phyloP scores from a whole-genome alignment of 305 asterid genomes.

The Caryopteris hybrid region DNA sequence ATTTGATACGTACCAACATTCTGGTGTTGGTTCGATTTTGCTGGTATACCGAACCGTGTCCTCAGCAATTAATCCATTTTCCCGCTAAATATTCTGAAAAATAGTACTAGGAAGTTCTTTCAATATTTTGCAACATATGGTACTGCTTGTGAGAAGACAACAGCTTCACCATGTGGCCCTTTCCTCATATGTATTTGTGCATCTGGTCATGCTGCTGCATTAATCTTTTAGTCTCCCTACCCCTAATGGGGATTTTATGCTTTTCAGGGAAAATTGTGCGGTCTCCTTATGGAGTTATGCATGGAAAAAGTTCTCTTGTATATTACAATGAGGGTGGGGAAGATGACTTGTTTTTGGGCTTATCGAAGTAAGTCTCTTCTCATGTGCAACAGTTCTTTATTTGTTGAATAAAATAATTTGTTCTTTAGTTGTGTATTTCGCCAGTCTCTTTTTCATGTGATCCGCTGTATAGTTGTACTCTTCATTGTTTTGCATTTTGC shows the following conservation, averaged over 20 bases:
- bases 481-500: background rate
- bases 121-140: too few species aligned
- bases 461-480: background rate
- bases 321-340: constrained; percentile 82
- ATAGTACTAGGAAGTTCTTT: too few species aligned
- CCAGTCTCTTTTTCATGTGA: too few species aligned
- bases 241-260: constrained; percentile 2
- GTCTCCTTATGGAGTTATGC: constrained; percentile 88
- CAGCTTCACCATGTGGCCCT: background rate
- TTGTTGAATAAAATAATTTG: background rate
- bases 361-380: constrained; percentile 60
- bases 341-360: constrained; percentile 82
- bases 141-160: too few species aligned
- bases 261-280: constrained; percentile 76
- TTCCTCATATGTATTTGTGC: too few species aligned
- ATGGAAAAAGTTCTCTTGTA: constrained; percentile 91
- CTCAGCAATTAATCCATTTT: too few species aligned
- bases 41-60: too few species aligned
- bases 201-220: background rate
- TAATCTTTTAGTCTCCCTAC: constrained; percentile 4
- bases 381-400: background rate
- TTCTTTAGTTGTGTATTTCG: background rate
- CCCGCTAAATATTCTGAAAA: too few species aligned
- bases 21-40: too few species aligned
- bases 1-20: too few species aligned